These are phyloP conservation scores for Cladosporium sp. DNA, from an alignment of 2,329 filamentous ascomycete species.

Conservation along the genomic window DNA sequence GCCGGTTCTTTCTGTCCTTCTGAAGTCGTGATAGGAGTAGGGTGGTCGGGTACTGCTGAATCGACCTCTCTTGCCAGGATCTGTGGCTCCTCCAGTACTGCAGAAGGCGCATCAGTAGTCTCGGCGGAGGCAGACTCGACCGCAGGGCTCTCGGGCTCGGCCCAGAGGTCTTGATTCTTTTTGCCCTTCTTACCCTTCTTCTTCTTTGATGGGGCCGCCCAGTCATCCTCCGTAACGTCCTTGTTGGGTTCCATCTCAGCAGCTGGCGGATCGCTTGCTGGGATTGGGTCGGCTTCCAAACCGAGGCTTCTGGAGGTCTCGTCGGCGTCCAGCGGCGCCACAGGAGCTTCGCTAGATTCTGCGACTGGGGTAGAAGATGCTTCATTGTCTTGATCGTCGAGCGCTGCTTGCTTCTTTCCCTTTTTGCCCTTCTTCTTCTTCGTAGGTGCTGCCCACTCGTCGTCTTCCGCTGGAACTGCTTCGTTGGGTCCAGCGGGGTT, in stretches of 20 bases:
- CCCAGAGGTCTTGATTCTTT: slow-evolving; percentile 9
- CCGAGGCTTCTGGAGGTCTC: not conserved
- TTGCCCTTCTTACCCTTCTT: slow-evolving; percentile 23
- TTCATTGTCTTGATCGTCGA: not conserved
- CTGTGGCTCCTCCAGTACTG: not conserved
- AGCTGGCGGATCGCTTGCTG: too few relatives aligned
- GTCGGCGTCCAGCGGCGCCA: not conserved
- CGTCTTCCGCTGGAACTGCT: slow-evolving; percentile 15
- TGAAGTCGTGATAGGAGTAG: not conserved
- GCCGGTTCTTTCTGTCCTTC: not conserved
- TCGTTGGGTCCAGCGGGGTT: not conserved
- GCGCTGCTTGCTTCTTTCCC: slow-evolving; percentile 20
- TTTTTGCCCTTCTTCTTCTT: slow-evolving; percentile 27
- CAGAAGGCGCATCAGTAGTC: not conserved
- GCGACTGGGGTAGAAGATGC: not conserved
- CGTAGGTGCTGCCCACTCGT: slow-evolving; percentile 15
- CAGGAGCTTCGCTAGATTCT: not conserved
- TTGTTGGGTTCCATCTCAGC: too few relatives aligned
- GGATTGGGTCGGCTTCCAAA: not conserved
- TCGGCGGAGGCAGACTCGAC: not conserved
- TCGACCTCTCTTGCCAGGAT: not conserved
- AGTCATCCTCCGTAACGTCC: slow-evolving; percentile 10
- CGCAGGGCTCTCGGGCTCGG: not conserved
- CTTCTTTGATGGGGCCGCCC: slow-evolving; percentile 14
- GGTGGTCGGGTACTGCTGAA: not conserved